A percentile compares a stretch with the other conserved stretches of the same genome.
Evolutionary conservation across 2,329 filamentous ascomycete species (phyloP).

Genomic region (Falciphora oryzae): DNA sequence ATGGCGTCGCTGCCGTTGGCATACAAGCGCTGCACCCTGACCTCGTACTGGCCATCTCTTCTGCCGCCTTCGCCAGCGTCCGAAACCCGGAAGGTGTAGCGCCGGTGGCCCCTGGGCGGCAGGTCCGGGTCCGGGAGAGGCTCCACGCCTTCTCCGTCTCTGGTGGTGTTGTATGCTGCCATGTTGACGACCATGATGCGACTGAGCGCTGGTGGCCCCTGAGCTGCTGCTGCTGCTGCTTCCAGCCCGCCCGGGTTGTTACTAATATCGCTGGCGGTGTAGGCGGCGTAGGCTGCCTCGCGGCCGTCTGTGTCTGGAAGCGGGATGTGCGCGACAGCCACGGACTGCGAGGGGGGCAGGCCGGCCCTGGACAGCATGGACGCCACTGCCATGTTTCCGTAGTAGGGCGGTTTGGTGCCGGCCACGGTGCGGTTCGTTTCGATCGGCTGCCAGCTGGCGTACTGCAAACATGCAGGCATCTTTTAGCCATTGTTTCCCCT

Average conservation of each 20-base stretch:
- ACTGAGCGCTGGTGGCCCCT: conserved; percentile 25
- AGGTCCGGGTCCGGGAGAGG: conserved; percentile 19
- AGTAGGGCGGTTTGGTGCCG: conserved; percentile 60
- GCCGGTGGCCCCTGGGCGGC: conserved; percentile 24
- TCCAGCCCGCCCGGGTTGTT: background rate
- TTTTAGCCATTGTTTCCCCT: conserved; percentile 3
- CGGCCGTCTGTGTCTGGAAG: conserved; percentile 26
- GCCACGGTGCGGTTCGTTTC: conserved; percentile 37
- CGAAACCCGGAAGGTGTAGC: conserved; percentile 37
- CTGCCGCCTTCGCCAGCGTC: conserved; percentile 12
- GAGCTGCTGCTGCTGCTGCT: background rate
- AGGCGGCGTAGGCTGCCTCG: conserved; percentile 52
- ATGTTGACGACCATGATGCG: conserved; percentile 53
- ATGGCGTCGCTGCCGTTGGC: conserved; percentile 61
- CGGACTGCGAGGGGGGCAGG: conserved; percentile 21
- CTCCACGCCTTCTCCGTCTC: conserved; percentile 23
- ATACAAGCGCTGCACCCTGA: conserved; percentile 35
- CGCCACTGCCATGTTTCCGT: conserved; percentile 54
- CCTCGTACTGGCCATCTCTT: background rate
- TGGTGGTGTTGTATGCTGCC: conserved; percentile 53
- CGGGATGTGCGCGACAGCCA: conserved; percentile 43
- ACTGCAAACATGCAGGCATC: conserved; percentile 22
- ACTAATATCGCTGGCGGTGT: conserved; percentile 27
- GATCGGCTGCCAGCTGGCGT: conserved; percentile 52
- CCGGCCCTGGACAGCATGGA: conserved; percentile 37